A percentile compares a stretch with the other conserved stretches of the same genome.
Conservation (phyloP, 495 filamentous ascomycete species). For the Penicillium subrubescens region DNA sequence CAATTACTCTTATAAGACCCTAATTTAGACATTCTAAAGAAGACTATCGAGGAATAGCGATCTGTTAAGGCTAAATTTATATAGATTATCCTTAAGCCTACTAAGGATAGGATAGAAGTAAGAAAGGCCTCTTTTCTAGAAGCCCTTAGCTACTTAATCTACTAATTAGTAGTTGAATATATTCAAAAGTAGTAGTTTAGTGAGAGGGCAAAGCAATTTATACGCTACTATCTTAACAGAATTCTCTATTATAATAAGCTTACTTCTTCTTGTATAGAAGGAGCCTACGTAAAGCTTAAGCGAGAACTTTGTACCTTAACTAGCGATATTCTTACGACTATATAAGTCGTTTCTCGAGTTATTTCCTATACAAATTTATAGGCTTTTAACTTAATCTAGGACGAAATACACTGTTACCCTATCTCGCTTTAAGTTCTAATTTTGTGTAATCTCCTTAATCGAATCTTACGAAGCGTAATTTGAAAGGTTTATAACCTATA, state of each 20-base stretch:
- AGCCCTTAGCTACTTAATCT: neutral
- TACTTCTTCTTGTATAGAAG: neutral
- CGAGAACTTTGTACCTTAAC: neutral
- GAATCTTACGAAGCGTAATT: neutral
- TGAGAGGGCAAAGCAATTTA: neutral
- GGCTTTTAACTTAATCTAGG: neutral
- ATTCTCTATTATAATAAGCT: too few species aligned
- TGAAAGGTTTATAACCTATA: neutral
- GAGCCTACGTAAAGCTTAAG: neutral
- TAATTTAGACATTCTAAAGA: neutral
- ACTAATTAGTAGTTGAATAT: neutral
- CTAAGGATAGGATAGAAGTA: too few species aligned
- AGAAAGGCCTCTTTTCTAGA: neutral
- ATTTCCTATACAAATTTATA: neutral
- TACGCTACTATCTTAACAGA: too few species aligned
- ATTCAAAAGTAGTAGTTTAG: neutral
- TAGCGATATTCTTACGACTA: neutral
- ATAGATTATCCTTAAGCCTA: too few species aligned
- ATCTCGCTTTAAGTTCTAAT: neutral
- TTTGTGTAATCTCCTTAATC: neutral
- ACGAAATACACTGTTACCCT: neutral
- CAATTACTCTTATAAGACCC: neutral
- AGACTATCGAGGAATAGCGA: neutral
- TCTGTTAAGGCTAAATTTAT: too few species aligned
- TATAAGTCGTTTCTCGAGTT: neutral